These are phyloP conservation scores for Pterocarpus macrocarpus DNA, from an alignment of 306 rosid species.

Conservation along the genomic window DNA sequence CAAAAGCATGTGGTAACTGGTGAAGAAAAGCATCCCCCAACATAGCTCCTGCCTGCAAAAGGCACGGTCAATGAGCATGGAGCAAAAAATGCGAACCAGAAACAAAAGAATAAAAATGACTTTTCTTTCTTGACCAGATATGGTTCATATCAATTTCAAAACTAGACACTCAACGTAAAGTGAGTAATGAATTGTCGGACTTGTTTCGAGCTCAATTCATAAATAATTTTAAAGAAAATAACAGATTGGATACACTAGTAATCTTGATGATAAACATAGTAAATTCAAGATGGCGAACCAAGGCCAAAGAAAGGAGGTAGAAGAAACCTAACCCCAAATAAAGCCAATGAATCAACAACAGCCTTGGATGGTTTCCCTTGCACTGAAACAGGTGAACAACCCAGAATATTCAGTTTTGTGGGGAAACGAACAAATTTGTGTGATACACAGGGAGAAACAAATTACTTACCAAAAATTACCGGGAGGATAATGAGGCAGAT, in stretches of 20 bases:
- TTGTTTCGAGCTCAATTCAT: constrained; percentile 16
- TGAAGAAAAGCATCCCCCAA: constrained; percentile 98
- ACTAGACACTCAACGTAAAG: constrained; percentile 25
- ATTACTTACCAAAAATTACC: constrained; percentile 78
- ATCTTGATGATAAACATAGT: constrained; percentile 24
- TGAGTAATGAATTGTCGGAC: constrained; percentile 8
- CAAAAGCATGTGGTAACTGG: constrained; percentile 98
- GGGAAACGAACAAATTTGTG: constrained; percentile 26
- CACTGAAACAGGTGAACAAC: constrained; percentile 68
- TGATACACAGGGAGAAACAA: constrained; percentile 11
- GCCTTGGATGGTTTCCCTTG: constrained; percentile 94
- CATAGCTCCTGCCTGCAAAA: constrained; percentile 97
- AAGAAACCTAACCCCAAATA: constrained; percentile 94
- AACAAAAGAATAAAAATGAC: constrained; percentile 23
- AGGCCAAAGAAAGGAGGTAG: constrained; percentile 40
- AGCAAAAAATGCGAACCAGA: constrained; percentile 29
- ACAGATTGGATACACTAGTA: not conserved
- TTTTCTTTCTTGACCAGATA: constrained; percentile 8
- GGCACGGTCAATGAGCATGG: constrained; percentile 38
- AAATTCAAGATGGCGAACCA: constrained; percentile 38
- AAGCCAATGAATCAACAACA: constrained; percentile 91
- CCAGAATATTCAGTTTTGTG: constrained; percentile 43
- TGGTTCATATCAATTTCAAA: constrained; percentile 13
- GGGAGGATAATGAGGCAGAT: constrained; percentile 86
- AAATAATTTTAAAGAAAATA: not conserved